Evolutionary conservation across 2,329 filamentous ascomycete species (phyloP), one percentile per base, ranked within the genome.

Genomic region (Canariomyces notabilis): DNA sequence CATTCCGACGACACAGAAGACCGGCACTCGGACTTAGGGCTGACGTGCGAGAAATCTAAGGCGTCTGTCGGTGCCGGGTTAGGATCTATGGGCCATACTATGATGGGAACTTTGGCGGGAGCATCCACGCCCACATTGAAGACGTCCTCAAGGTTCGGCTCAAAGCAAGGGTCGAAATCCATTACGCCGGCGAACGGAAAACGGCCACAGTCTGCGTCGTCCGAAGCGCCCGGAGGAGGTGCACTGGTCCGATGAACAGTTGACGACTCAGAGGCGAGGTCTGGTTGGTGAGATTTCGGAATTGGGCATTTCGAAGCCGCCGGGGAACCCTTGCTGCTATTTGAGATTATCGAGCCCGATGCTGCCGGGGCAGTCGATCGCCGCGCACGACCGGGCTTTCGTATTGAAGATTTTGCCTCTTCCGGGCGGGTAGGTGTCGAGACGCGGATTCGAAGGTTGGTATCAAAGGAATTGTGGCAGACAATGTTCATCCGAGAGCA

Each of bases 381-480:
- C n/a, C 41, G 48, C 15, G 22, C 29, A n/a, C n/a, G 35, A n/a
- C 15, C 29, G 9, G 37, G 19, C 32, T 46, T 42, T 11, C 40
- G 32, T n/a, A 20, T 45, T 9, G 43, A 15, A 6, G 50, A 34
- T 29, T 51, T 50, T 20, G 43, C 33, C 19, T 53, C 49, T 5
- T 55, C 54, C 15, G 51, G 49, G 15, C 56, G 52, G 8, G 36
- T 55, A 5, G 54, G 49, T 2, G 56, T 57, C 14, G 52, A 50
- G 11, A 58, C 52, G 6, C 52, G 49, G 23, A 58, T 53, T 9
- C 54, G 45, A 34, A 57, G 52, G 41, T 58, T 58, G 37, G 52
- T 55, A 9, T 58, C 56, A 36, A 57, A 58, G 5, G 56, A 57
- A 26, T 49, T 55, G 31, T 58, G 56, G 41, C 56, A 58, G 35